Conservation (phyloP, 2,329 filamentous ascomycete species). For the Fusarium redolens region DNA sequence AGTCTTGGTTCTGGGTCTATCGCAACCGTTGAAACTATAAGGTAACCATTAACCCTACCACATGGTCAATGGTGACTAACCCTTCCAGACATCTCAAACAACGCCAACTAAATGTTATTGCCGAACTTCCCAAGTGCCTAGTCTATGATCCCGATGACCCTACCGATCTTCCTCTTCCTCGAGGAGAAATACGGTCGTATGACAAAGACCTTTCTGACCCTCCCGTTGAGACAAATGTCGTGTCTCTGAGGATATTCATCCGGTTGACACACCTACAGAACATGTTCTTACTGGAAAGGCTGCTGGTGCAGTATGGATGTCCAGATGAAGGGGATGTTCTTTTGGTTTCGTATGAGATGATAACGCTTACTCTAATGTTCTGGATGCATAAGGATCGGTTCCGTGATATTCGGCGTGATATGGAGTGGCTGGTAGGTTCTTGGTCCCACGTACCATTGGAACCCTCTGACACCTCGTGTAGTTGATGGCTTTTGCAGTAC, state of each 20-base stretch:
- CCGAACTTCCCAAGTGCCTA: background rate
- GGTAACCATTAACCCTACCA: accelerated
- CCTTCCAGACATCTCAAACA: background rate
- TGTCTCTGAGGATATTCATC: background rate
- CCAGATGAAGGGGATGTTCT: background rate
- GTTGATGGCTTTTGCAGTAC: constrained; percentile 6
- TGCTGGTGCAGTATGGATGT: background rate
- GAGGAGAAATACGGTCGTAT: accelerated
- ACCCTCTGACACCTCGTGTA: accelerated
- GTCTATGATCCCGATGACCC: background rate
- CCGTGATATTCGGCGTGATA: background rate
- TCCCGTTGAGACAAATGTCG: background rate
- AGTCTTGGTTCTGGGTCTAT: background rate
- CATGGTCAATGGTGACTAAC: accelerated
- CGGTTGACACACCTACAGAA: constrained; percentile 11
- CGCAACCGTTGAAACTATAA: background rate
- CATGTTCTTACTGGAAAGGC: constrained; percentile 14
- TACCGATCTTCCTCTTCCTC: background rate
- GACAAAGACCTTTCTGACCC: constrained; percentile 3
- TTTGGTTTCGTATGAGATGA: constrained; percentile 15
- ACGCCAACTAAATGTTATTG: background rate
- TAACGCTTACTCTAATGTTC: background rate
- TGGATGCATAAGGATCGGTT: constrained; percentile 21
- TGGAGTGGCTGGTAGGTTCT: constrained; percentile 6
- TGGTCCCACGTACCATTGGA: accelerated